phyloP scores from a whole-genome alignment of 179 eudicot species.

The Spergularia azorica region DNA sequence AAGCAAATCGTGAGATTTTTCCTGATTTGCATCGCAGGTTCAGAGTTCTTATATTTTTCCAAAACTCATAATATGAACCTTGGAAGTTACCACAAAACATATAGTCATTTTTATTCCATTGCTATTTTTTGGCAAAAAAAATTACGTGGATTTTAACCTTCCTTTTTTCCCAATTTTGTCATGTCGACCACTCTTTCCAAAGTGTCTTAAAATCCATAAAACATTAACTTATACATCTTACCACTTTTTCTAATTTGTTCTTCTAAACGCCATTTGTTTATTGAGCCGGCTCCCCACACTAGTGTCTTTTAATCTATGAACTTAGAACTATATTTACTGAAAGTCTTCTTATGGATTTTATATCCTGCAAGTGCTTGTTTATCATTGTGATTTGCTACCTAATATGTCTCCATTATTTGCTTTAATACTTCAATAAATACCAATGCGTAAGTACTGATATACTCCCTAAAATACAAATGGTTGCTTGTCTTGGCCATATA shows the following conservation, averaged over 20 bases:
- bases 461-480: neutral
- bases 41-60: too few relatives aligned
- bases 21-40: too few relatives aligned
- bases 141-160: too few relatives aligned
- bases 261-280: neutral
- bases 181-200: too few relatives aligned
- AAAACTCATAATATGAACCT: too few relatives aligned
- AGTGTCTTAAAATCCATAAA: too few relatives aligned
- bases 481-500: conserved; percentile 1
- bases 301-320: conserved; percentile 2
- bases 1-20: too few relatives aligned
- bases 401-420: conserved; percentile 14
- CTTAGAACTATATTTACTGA: conserved; percentile 2
- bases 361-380: neutral
- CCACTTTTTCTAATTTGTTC: neutral
- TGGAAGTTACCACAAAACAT: too few relatives aligned
- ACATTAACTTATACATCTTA: neutral
- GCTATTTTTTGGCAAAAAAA: too few relatives aligned
- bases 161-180: too few relatives aligned
- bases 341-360: neutral
- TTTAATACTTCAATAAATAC: conserved; percentile 6
- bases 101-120: too few relatives aligned
- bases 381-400: conserved; percentile 22
- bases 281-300: too few relatives aligned
- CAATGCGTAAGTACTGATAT: neutral